phyloP scores from a whole-genome alignment of 257 asterid genomes.

The Salvia miltiorrhiza region DNA sequence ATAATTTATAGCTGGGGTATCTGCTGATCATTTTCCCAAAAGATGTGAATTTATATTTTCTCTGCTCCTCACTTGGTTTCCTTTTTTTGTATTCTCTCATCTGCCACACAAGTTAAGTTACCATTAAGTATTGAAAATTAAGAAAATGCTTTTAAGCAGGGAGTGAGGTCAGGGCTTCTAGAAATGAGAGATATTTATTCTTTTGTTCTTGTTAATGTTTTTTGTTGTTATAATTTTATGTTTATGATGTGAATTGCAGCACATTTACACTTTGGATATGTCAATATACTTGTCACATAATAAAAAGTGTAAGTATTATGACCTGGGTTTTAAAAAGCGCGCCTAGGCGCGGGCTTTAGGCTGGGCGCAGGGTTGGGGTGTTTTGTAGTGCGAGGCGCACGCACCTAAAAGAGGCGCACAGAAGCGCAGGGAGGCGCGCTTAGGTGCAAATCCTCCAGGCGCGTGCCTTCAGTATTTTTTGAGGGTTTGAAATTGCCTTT shows the following conservation, averaged over 20 bases:
- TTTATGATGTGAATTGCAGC: constrained; percentile 11
- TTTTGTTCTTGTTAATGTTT: neutral
- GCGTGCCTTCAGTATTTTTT: no score
- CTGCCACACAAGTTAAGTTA: neutral
- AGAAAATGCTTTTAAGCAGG: neutral
- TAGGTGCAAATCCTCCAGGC: no score
- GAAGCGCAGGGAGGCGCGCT: no score
- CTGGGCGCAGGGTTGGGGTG: no score
- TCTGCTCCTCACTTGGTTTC: neutral
- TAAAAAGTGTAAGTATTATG: constrained; percentile 4
- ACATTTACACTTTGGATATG: neutral
- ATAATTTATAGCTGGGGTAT: constrained; percentile 7
- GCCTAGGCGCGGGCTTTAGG: no score
- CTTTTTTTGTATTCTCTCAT: neutral
- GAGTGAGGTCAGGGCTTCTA: constrained; percentile 6
- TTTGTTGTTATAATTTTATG: neutral
- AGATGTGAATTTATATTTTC: neutral
- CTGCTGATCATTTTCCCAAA: neutral
- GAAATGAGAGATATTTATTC: neutral
- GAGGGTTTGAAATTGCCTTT: no score
- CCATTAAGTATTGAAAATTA: neutral
- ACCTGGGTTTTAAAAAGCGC: no score
- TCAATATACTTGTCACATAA: constrained; percentile 3
- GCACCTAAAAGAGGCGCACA: no score
- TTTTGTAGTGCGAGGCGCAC: no score